These are phyloP conservation scores for Globisporangium alternatum DNA, from an alignment of 352 stramenopile species.

Conservation along the genomic window DNA sequence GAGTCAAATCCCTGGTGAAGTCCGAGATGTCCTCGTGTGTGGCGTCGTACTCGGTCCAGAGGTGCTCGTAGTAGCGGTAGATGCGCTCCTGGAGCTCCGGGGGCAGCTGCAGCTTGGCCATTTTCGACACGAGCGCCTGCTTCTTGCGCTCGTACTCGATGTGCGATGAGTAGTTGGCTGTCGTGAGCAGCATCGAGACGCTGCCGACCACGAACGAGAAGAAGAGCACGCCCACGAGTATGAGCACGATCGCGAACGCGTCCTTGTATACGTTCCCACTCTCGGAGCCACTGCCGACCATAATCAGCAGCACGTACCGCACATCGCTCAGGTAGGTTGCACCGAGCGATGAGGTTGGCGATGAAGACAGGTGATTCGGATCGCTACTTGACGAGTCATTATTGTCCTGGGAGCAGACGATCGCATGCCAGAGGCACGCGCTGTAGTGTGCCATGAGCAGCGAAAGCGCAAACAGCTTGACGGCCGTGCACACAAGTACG, in stretches of 20 bases:
- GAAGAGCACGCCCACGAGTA: slow-evolving; percentile 6
- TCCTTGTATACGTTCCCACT: background rate
- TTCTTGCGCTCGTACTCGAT: slow-evolving; percentile 23
- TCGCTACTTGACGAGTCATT: background rate
- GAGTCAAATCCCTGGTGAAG: slow-evolving; percentile 38
- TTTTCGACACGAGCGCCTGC: slow-evolving; percentile 20
- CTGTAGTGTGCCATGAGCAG: slow-evolving; percentile 7
- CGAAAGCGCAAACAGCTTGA: background rate
- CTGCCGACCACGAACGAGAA: slow-evolving; percentile 20
- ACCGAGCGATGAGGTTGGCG: background rate
- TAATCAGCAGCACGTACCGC: background rate
- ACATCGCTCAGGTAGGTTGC: background rate
- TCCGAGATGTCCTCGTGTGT: slow-evolving; percentile 31
- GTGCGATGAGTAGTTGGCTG: slow-evolving; percentile 2
- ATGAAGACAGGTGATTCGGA: no score
- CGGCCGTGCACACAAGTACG: background rate
- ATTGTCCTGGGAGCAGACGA: background rate
- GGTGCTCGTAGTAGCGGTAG: slow-evolving; percentile 43
- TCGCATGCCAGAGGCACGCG: background rate
- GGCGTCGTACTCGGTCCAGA: slow-evolving; percentile 43
- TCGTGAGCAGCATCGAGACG: slow-evolving; percentile 22
- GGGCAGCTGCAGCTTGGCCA: slow-evolving; percentile 25
- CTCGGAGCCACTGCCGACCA: background rate
- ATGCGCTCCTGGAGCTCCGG: slow-evolving; percentile 32
- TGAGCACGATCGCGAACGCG: slow-evolving; percentile 5